Conservation (phyloP, 805 yeast genomes). For the Candida mattraensis region DNA sequence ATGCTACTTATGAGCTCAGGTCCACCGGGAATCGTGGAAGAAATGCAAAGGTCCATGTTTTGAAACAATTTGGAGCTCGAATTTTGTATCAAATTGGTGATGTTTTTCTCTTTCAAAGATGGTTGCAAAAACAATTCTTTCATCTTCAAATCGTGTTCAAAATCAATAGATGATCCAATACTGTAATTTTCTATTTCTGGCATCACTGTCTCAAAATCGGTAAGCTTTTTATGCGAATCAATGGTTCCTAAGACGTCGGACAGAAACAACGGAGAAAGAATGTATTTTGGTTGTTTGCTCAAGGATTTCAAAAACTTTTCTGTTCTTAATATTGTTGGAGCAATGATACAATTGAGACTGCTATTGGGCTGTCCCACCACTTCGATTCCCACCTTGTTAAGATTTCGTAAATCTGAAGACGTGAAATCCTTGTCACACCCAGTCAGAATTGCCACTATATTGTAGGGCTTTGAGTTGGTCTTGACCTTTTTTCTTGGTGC, state of each 20-base stretch:
- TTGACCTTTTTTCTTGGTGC: constrained; percentile 21
- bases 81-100: constrained; percentile 21
- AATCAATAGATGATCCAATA: constrained; percentile 31
- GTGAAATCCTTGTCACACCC: constrained; percentile 58
- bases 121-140: constrained; percentile 34
- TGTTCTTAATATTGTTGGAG: constrained; percentile 82
- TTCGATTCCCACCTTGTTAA: constrained; percentile 58
- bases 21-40: constrained; percentile 63
- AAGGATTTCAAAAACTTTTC: constrained; percentile 80
- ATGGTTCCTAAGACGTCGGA: constrained; percentile 43
- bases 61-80: constrained; percentile 40
- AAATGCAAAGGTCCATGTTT: constrained; percentile 51
- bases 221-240: constrained; percentile 25
- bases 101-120: constrained; percentile 17
- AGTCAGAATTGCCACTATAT: constrained; percentile 55
- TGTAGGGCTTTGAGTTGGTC: constrained; percentile 31
- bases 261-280: constrained; percentile 56
- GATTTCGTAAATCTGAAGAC: constrained; percentile 41
- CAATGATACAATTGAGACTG: constrained; percentile 53
- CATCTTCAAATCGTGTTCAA: constrained; percentile 34
- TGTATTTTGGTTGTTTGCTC: constrained; percentile 51
- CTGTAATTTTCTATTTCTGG: constrained; percentile 28
- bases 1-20: constrained; percentile 54
- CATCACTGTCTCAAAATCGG: constrained; percentile 27
- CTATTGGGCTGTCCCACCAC: constrained; percentile 43